Evolutionary conservation across 2,329 filamentous ascomycete species (phyloP).

Genomic region (Falciphora oryzae): DNA sequence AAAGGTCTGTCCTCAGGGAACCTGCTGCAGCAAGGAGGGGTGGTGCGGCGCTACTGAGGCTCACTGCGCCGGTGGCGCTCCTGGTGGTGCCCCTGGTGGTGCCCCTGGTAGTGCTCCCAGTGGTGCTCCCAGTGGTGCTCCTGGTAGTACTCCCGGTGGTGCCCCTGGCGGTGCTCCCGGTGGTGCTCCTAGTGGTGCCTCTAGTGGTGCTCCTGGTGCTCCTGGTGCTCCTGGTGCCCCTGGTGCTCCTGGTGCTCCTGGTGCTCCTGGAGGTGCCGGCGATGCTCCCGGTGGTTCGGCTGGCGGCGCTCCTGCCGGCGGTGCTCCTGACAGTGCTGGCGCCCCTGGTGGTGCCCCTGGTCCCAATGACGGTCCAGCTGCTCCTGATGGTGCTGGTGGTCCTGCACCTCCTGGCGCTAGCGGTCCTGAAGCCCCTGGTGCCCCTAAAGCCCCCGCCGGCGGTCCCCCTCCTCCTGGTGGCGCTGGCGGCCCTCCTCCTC

Average conservation of each 20-base stretch:
- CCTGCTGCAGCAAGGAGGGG: slow-evolving; percentile 8
- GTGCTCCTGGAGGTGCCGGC: background rate
- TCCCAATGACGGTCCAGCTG: background rate
- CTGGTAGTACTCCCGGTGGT: background rate
- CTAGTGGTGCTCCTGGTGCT: too few relatives aligned
- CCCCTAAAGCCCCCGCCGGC: too few relatives aligned
- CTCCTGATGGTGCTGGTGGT: background rate
- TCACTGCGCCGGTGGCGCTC: background rate
- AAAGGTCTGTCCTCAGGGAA: background rate
- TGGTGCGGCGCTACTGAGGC: background rate
- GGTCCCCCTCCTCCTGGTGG: background rate
- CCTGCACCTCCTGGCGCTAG: too few relatives aligned
- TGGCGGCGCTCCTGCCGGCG: too few relatives aligned
- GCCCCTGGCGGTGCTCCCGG: too few relatives aligned
- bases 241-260: background rate
- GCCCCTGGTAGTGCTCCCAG: too few relatives aligned
- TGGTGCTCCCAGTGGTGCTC: too few relatives aligned
- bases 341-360: background rate
- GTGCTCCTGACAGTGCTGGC: background rate
- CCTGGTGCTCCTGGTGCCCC: too few relatives aligned
- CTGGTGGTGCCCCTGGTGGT: too few relatives aligned
- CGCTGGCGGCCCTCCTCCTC: background rate
- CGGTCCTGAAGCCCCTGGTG: too few relatives aligned
- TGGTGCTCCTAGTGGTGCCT: too few relatives aligned
- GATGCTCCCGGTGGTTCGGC: too few relatives aligned